Evolutionary conservation across 164 flowering plant genomes (phyloP).

Genomic region (Liriodendron chinense): DNA sequence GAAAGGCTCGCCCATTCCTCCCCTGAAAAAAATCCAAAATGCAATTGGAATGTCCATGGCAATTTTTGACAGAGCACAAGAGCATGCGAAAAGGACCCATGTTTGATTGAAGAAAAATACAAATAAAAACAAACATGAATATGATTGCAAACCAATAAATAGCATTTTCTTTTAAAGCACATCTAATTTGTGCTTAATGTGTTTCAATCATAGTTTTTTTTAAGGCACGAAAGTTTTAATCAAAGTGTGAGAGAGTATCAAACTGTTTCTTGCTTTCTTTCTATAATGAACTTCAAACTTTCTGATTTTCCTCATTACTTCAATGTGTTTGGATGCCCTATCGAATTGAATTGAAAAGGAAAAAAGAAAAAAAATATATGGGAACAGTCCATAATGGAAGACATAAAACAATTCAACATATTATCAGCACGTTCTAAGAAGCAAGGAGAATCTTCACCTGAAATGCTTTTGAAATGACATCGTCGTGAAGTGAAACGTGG

Average conservation of each 20-base stretch:
- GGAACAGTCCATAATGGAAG: not conserved
- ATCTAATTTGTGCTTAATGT: no score
- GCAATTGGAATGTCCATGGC: not conserved
- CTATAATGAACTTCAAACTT: not conserved
- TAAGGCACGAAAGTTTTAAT: not conserved
- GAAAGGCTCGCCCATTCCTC: slow-evolving; percentile 48
- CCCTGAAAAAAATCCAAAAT: slow-evolving; percentile 25
- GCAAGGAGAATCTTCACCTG: slow-evolving; percentile 41
- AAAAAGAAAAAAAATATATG: not conserved
- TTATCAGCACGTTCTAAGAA: slow-evolving; percentile 17
- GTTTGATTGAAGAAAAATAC: not conserved
- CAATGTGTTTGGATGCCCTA: slow-evolving; percentile 1
- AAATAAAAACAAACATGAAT: not conserved
- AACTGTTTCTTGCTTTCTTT: not conserved
- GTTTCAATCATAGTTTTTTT: no score
- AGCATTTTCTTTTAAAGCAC: no score
- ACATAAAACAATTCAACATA: not conserved
- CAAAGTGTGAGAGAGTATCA: not conserved
- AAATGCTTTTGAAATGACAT: slow-evolving; percentile 69
- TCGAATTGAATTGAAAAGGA: not conserved
- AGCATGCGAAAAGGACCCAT: not conserved
- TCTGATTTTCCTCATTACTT: not conserved
- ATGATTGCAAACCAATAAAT: not conserved
- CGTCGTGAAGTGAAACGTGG: slow-evolving; percentile 71
- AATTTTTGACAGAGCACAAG: not conserved